Evolutionary conservation across 345 rosid species (phyloP), one percentile per base, ranked within the genome.

Genomic region (Boechera stricta): DNA sequence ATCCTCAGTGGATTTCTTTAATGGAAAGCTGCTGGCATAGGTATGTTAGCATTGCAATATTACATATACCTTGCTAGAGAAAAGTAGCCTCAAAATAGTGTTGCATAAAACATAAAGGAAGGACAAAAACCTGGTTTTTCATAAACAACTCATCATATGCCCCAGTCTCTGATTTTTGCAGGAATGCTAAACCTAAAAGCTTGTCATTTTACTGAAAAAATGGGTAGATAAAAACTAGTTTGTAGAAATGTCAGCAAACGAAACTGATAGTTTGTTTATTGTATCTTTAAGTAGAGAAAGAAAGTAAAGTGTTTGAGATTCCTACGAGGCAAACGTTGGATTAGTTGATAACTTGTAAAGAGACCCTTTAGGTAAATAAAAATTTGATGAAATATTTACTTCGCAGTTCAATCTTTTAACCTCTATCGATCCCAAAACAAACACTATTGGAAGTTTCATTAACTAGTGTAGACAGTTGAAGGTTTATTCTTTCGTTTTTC

Each of bases 1-100:
- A 94, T 84, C 95, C 97, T 63, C 87, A 81, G 69, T 90, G 93
- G 97, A 84, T 88, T 64, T 87, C 95, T 21, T 60, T 90, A 47
- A 90, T 92, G 54, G 92, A 90, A 84, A 90, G 91, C 82, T 94
- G 98, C 84, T 94, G 98, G 95, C 87, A 84, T 75, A 90, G 90
- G 98, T 94, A 48, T 84, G 75, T 79, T 29, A 28, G 29, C 29
- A 28, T 28, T 28, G 29, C 29, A 28, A 41, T 44, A 31, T 64
- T 29, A 29, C 77, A 64, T 68, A 26, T 44, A 16, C 55, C 26
- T 35, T 49, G 16, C 68, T 18, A 53, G 15, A 53, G 2, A 52
- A 21, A 9, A 39, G 0, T 10, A 10, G 39, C 39, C 15, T 2
- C 29, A 28, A 28, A 28, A 28, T 28, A 2, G 29, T 2, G 29